phyloP scores from a whole-genome alignment of 1,139 yeast genomes.

The Debaryomyces robertsiae region DNA sequence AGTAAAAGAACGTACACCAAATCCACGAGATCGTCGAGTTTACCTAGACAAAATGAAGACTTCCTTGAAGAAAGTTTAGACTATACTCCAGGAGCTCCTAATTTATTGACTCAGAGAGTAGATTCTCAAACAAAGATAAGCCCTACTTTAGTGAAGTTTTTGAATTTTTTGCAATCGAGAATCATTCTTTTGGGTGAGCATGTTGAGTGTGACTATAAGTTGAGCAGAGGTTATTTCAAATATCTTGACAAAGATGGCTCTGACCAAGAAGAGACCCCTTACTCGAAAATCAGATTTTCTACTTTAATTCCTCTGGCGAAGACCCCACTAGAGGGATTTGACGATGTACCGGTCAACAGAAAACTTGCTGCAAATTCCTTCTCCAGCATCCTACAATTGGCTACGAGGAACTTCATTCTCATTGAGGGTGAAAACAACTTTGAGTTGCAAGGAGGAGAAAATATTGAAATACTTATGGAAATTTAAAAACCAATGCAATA shows the following conservation, averaged over 20 bases:
- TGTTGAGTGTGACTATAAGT: constrained; percentile 6
- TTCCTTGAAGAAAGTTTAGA: constrained; percentile 14
- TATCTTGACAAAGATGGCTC: constrained; percentile 7
- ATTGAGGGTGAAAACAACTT: constrained; percentile 7
- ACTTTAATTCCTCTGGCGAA: constrained; percentile 14
- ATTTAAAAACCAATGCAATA: constrained; percentile 3
- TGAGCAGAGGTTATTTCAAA: constrained; percentile 10
- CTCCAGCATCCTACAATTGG: constrained; percentile 39
- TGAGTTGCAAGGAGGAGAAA: constrained; percentile 10
- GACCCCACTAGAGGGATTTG: constrained; percentile 19
- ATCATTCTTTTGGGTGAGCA: constrained; percentile 14
- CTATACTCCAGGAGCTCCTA: constrained; percentile 16
- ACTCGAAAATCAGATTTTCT: constrained; percentile 11
- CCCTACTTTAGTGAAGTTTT: constrained; percentile 17
- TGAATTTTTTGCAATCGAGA: constrained; percentile 16
- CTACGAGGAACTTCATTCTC: constrained; percentile 22
- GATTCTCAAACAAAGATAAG: constrained; percentile 11
- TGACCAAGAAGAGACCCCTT: constrained; percentile 5
- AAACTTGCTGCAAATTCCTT: constrained; percentile 43
- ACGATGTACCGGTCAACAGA: constrained; percentile 18
- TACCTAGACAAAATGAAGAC: constrained; percentile 2
- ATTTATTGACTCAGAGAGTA: constrained; percentile 11
- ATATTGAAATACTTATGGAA: constrained; percentile 10
- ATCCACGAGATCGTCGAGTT: constrained; percentile 6
- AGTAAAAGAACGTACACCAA: constrained; percentile 2